Evolutionary conservation across 176 grass and related monocot species (phyloP).

Genomic region (Oryza coarctata): DNA sequence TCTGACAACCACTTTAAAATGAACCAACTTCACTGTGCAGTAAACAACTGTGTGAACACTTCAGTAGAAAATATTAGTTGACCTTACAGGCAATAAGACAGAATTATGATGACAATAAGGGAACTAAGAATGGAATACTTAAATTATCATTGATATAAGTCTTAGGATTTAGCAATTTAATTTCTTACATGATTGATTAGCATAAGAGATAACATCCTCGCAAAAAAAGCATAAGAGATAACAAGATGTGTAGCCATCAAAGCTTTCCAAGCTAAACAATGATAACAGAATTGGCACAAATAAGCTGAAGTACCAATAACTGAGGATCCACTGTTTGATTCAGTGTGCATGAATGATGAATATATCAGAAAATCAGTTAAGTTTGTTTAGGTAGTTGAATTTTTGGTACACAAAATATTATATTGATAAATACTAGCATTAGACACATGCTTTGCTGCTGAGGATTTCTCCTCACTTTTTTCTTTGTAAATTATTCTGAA

Average conservation of each 20-base stretch:
- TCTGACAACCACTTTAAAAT: conserved; percentile 78
- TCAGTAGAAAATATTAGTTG: conserved; percentile 17
- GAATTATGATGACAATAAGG: neutral
- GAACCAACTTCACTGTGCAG: conserved; percentile 61
- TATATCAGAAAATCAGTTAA: neutral
- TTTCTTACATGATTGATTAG: neutral
- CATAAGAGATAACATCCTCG: neutral
- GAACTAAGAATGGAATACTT: neutral
- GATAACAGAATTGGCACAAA: neutral
- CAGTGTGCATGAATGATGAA: neutral
- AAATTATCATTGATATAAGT: neutral
- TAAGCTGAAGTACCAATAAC: conserved; percentile 8
- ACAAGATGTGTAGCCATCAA: neutral
- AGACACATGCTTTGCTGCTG: no score
- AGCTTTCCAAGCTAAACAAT: neutral
- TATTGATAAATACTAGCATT: no score
- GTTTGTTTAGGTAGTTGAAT: neutral
- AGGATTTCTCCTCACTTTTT: no score
- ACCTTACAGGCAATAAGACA: neutral
- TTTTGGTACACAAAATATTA: neutral
- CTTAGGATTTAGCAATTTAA: neutral
- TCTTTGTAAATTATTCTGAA: no score
- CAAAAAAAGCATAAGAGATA: neutral
- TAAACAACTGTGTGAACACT: conserved; percentile 19
- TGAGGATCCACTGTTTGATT: neutral